Evolutionary conservation across 257 asterid species (phyloP).

Genomic region (Solanum corneliomulleri): DNA sequence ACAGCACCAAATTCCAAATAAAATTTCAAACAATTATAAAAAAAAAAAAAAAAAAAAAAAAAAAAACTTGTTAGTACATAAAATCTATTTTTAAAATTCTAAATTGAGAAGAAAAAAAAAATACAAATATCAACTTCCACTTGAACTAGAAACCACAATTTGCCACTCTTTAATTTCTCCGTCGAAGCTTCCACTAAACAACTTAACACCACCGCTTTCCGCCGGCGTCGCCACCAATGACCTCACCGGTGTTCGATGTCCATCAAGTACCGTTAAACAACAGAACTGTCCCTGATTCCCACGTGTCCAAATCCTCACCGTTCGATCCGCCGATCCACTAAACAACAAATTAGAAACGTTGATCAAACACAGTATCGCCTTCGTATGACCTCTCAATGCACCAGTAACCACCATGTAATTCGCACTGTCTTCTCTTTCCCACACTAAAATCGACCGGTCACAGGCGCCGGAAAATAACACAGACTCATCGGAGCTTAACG

Average conservation of each 20-base stretch:
- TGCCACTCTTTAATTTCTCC: constrained; percentile 80
- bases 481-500: constrained; percentile 48
- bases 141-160: constrained; percentile 20
- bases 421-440: constrained; percentile 85
- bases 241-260: constrained; percentile 70
- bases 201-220: constrained; percentile 25
- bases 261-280: constrained; percentile 63
- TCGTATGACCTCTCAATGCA: constrained; percentile 66
- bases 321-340: constrained; percentile 86
- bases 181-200: constrained; percentile 80
- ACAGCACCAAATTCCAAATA: background rate
- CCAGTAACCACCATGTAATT: constrained; percentile 72
- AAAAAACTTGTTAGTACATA: background rate
- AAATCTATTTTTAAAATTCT: background rate
- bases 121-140: background rate
- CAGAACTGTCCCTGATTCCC: constrained; percentile 41
- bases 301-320: constrained; percentile 74
- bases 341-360: constrained; percentile 40
- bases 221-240: constrained; percentile 33
- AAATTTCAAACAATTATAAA: background rate
- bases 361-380: constrained; percentile 56
- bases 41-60: background rate
- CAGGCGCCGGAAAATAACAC: constrained; percentile 72
- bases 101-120: background rate
- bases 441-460: constrained; percentile 82